Percentiles rank a stretch among this genome's conserved stretches.
phyloP scores from a whole-genome alignment of 768 basidiomycete species.

The Termitomyces sp. region DNA sequence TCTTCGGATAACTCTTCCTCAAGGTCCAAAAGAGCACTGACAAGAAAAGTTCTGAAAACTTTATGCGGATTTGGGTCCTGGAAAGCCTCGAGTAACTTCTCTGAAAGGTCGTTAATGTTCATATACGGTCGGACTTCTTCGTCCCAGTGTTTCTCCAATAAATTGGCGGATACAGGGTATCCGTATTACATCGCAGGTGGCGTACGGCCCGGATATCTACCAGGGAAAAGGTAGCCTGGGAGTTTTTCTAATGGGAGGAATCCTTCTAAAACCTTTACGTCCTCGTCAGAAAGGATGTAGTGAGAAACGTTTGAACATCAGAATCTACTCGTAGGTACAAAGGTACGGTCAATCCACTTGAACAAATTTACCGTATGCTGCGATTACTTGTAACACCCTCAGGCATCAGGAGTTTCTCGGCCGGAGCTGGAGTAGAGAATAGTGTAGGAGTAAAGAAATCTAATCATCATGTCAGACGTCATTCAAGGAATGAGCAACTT shows the following conservation, averaged over 20 bases:
- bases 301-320: not conserved
- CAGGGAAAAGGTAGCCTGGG: not conserved
- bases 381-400: conserved; percentile 6
- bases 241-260: not conserved
- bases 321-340: not conserved
- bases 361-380: conserved; percentile 11
- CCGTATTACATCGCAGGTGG: not conserved
- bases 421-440: conserved; percentile 2
- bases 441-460: conserved; percentile 5
- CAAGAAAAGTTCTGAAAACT: not conserved
- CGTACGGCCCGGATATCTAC: not conserved
- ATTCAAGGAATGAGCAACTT: not conserved
- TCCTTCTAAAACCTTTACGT: not conserved
- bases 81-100: not conserved
- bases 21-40: not conserved
- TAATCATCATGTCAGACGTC: not conserved
- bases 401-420: conserved; percentile 4
- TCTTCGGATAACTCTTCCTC: not conserved
- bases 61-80: not conserved
- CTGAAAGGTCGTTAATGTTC: not conserved
- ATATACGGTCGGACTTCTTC: not conserved
- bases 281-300: not conserved
- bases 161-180: not conserved
- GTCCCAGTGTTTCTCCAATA: not conserved
- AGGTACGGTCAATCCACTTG: not conserved